Base-by-base conservation (phyloP, 192 early-diverging fungal genomes). In the Coemansia sp. region DNA sequence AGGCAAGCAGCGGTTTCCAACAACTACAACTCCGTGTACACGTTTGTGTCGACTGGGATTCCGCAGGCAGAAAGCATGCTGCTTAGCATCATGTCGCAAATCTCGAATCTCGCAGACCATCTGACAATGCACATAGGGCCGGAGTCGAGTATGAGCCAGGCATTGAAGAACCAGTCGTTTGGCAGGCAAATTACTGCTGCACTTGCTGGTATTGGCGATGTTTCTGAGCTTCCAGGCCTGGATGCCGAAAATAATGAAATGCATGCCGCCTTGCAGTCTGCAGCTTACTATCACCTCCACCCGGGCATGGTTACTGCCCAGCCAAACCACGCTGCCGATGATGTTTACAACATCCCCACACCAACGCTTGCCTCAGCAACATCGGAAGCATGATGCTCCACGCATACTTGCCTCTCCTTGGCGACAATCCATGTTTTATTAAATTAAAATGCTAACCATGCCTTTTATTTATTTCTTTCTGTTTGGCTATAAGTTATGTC, bases 1-100 rank as follows among this genome's bases (percentile, higher is more conserved):
- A 53, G 78, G 11, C 44, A 67, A 26, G 64, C 68, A 1, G 59
- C 60, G 1, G 44, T 71, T 0, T 30, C 34, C 24, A 66, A 55
- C 11, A 80, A 75, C 55, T 57, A 35, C 38, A 53, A 61, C 41
- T 39, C 44, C 0, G 55, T 72, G 0, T 81, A 81, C 49, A 72
- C 73, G 6, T 44, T 75, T 46, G 60, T 76, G 11, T 81, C 73
- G 3, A 76, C 66, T 9, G 67, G 67, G 0, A 46, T 81, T 48
- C 78, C 78, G 1, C 49, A 60, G 26, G 53, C 53, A 6, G 78
- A 76, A 51, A 64, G 41, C 35, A 69, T 44, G 12, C n/a, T 69
- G 0, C 39, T 81, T n/a, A 73, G 62, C 10, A 5, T 68, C 18
- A 15, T 76, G 7, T 66, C 63, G 1, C 63, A 69, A 41, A 26